A percentile compares a stretch with the other conserved stretches of the same genome.
Evolutionary conservation across 1,284 basidiomycete genomes (phyloP).

Genomic region (Entoloma clypeatum): DNA sequence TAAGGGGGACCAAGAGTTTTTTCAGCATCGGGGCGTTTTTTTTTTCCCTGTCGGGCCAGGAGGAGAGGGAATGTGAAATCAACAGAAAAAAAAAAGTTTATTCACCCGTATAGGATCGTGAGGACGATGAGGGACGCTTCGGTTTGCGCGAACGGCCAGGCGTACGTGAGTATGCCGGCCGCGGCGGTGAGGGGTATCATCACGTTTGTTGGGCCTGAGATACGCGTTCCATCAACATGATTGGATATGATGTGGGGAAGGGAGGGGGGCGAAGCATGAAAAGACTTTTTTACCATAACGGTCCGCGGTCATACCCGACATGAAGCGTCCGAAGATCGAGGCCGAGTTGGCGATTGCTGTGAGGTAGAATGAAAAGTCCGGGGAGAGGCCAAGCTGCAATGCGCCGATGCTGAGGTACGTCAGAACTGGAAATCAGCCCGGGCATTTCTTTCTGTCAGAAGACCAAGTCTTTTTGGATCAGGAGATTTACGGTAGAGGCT

Average conservation of each 20-base stretch:
- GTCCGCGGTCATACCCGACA: conserved; percentile 37
- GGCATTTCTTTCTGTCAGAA: not conserved
- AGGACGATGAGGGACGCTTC: conserved; percentile 40
- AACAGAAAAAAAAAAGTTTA: not conserved
- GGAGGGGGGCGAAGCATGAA: not conserved
- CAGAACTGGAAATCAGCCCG: conserved; percentile 28
- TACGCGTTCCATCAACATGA: not conserved
- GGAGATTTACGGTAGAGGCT: conserved; percentile 10
- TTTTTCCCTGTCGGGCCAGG: not conserved
- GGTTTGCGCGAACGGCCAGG: conserved; percentile 52
- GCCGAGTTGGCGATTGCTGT: conserved; percentile 45
- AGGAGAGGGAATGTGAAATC: not conserved
- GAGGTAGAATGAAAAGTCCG: conserved; percentile 43
- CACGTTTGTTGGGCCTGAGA: conserved; percentile 48
- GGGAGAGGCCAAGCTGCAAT: conserved; percentile 33
- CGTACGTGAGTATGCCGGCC: conserved; percentile 50
- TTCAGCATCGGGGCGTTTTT: too few species aligned
- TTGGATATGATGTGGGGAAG: not conserved
- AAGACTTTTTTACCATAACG: conserved; percentile 27
- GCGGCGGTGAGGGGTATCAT: conserved; percentile 50
- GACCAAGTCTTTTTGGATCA: not conserved
- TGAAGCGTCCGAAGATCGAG: conserved; percentile 40
- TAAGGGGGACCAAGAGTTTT: too few species aligned
- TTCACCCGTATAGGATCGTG: conserved; percentile 50
- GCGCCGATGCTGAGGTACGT: conserved; percentile 44